Evolutionary conservation across 2,329 filamentous ascomycete species (phyloP).

Genomic region (Aureobasidium sp.): DNA sequence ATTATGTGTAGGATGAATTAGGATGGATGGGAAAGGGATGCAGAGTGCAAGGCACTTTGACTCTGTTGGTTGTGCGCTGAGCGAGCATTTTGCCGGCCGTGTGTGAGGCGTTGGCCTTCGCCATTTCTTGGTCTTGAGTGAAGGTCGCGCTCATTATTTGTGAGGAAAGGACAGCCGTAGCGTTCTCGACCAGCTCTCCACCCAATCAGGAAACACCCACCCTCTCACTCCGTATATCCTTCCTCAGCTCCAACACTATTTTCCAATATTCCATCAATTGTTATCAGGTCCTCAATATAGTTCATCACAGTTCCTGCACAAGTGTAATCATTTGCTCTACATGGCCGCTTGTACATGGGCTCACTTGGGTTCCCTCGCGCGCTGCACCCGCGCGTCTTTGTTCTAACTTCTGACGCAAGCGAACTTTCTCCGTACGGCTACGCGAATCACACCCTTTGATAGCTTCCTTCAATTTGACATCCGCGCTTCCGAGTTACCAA

Average conservation of each 20-base stretch:
- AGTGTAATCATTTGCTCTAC: neutral
- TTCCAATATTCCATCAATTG: neutral
- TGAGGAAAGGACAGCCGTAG: neutral
- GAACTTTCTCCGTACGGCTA: conserved; percentile 8
- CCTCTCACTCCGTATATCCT: neutral
- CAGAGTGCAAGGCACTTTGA: conserved; percentile 4
- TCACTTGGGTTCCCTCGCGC: neutral
- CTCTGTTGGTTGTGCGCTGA: conserved; percentile 7
- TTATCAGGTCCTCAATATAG: neutral
- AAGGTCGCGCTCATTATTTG: neutral
- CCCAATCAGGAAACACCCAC: neutral
- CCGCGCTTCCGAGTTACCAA: conserved; percentile 7
- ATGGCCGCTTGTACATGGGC: neutral
- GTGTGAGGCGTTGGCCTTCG: conserved; percentile 6
- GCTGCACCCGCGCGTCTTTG: conserved; percentile 8
- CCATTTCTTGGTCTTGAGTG: neutral
- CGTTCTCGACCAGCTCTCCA: neutral
- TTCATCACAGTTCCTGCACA: neutral
- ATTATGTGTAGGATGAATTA: neutral
- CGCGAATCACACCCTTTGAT: neutral
- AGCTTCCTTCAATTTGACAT: conserved; percentile 10
- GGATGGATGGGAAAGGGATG: neutral
- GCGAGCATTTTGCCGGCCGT: conserved; percentile 8
- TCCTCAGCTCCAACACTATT: neutral
- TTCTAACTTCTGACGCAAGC: conserved; percentile 8